Base-by-base conservation (phyloP, 179 eudicot species). In the Beta lomatogona region DNA sequence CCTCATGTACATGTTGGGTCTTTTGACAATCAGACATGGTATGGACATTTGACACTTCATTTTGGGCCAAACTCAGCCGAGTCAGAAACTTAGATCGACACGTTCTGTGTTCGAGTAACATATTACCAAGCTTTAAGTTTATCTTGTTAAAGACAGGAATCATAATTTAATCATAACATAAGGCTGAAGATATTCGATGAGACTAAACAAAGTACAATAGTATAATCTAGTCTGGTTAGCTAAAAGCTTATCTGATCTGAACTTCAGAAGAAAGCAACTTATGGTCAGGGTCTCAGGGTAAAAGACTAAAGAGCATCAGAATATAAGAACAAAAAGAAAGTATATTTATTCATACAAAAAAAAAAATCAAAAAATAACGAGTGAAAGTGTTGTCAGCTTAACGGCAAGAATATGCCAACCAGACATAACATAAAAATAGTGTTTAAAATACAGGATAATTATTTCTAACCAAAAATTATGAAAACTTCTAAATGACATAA, bases 361-460 rank as follows among this genome's bases (percentile, higher is more conserved):
- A 8, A 9, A 16, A 7, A 68, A 41, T 41, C 28, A 69, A 16
- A 41, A 3, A 41, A 21, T 10, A 60, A 60, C 67, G 21, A 63
- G 67, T 7, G 22, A 63, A 22, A 10, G 67, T 21, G 13, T 12
- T 65, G 44, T 12, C 69, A 65, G 69, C 44, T 65, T 65, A 28
- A 65, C 67, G 69, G 69, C 69, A 65, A 65, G 69, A 65, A 65
- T 65, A 65, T 65, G 69, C 19, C 44, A 64, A 9, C 41, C 69
- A 65, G 0, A 36, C 41, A 36, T 15, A 36, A 11, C 13, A 65
- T 65, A 12, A 65, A 65, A 65, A 36, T 36, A 36, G 41, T 36
- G 41, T 36, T 1, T 36, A 36, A 36, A 36, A 36, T 31, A 36
- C 41, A 36, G 41, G 41, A 3, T 36, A 36, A 36, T 36, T 36